These are phyloP conservation scores for Rubia yunnanensis DNA, from an alignment of 257 asterid species.

Conservation along the genomic window DNA sequence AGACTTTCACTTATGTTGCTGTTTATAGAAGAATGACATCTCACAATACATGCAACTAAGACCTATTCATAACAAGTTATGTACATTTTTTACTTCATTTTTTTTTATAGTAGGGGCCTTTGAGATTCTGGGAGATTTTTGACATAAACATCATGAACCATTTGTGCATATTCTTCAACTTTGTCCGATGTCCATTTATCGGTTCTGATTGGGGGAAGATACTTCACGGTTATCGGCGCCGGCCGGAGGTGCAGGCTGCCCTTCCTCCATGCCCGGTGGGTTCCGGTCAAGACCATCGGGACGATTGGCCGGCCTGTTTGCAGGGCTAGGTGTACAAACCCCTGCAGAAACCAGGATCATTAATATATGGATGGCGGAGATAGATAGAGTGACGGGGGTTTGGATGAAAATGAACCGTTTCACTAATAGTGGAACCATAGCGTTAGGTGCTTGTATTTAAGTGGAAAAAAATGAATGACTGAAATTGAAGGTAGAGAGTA, in stretches of 20 bases:
- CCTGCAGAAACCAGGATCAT: constrained; percentile 16
- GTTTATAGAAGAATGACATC: no score
- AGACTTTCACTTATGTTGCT: no score
- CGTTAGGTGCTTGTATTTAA: no score
- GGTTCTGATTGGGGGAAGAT: constrained; percentile 39
- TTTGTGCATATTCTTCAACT: constrained; percentile 28
- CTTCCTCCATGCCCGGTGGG: constrained; percentile 44
- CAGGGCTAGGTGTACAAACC: constrained; percentile 43
- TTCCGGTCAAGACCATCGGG: constrained; percentile 30
- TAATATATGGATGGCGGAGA: no score
- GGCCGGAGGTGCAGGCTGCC: constrained; percentile 41
- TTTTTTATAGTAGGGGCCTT: constrained; percentile 17
- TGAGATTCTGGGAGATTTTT: constrained; percentile 34
- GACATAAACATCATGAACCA: constrained; percentile 35
- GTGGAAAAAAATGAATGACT: no score
- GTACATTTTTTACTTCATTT: no score
- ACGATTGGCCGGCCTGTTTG: constrained; percentile 36
- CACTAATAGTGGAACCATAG: no score
- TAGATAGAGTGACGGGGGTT: no score
- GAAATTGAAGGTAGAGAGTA: no score
- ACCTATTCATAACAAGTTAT: not conserved
- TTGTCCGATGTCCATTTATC: constrained; percentile 35
- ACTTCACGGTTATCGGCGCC: constrained; percentile 30
- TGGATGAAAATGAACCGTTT: no score
- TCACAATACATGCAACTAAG: no score